These are phyloP conservation scores for Teratosphaeria viscida DNA, from an alignment of 2,329 filamentous ascomycete species.

Conservation along the genomic window DNA sequence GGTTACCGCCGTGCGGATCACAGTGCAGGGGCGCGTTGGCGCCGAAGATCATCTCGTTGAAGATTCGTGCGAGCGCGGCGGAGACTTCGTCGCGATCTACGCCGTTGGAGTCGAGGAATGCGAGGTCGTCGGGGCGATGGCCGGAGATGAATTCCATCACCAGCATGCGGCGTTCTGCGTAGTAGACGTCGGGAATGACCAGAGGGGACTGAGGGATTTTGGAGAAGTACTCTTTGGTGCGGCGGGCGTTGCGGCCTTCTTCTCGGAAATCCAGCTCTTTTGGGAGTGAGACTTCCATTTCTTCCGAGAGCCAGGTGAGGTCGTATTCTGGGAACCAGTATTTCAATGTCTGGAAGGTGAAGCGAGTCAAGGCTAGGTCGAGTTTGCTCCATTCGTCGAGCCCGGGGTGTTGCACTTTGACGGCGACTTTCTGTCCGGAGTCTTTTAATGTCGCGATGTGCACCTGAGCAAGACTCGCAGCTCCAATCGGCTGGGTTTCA, in stretches of 20 bases:
- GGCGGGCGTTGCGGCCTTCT: constrained; percentile 74
- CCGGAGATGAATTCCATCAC: constrained; percentile 93
- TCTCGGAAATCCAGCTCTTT: constrained; percentile 82
- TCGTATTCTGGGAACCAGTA: constrained; percentile 96
- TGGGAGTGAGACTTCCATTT: constrained; percentile 85
- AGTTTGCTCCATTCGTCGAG: constrained; percentile 83
- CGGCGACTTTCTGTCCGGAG: constrained; percentile 76
- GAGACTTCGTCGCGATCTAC: constrained; percentile 96
- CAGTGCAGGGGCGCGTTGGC: constrained; percentile 82
- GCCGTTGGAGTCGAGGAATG: constrained; percentile 69
- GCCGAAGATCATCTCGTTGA: constrained; percentile 99
- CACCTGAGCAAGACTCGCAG: constrained; percentile 88
- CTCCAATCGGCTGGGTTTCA: constrained; percentile 68
- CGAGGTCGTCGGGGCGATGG: constrained; percentile 76
- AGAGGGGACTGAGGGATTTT: constrained; percentile 65
- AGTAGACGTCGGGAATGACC: constrained; percentile 79
- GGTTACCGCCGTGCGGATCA: constrained; percentile 92
- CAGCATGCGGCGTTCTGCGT: constrained; percentile 78
- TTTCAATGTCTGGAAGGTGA: constrained; percentile 83
- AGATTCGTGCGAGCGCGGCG: constrained; percentile 77
- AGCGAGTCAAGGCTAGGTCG: constrained; percentile 74
- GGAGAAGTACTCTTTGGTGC: constrained; percentile 72
- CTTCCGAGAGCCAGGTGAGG: constrained; percentile 84
- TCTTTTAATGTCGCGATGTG: constrained; percentile 77
- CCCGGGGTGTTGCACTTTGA: constrained; percentile 90